Evolutionary conservation across 768 basidiomycete species (phyloP).

Genomic region (Suillus bovinus): DNA sequence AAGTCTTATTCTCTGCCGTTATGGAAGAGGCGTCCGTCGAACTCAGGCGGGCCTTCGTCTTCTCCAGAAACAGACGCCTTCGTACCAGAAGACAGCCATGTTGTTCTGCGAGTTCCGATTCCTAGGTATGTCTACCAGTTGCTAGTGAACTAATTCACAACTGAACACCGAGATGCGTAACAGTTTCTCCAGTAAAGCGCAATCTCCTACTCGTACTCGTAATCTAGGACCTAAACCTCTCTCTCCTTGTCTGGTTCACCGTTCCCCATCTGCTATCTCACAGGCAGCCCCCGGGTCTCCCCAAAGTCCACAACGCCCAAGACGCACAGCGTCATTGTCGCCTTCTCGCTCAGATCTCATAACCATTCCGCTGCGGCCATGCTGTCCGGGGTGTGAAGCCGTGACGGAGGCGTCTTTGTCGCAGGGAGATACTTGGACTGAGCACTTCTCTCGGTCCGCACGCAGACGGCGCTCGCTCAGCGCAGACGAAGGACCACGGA

Average conservation of each 20-base stretch:
- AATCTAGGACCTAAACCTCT: conserved; percentile 37
- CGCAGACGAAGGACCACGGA: conserved; percentile 31
- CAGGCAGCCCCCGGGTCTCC: background rate
- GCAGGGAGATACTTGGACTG: conserved; percentile 60
- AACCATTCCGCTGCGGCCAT: conserved; percentile 71
- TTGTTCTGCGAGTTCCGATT: conserved; percentile 61
- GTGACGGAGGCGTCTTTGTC: conserved; percentile 57
- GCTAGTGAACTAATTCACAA: background rate
- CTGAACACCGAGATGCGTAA: background rate
- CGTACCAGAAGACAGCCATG: conserved; percentile 40
- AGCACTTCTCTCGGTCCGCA: conserved; percentile 64
- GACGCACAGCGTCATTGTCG: conserved; percentile 26
- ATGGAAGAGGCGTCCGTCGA: conserved; percentile 47
- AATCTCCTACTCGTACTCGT: conserved; percentile 42
- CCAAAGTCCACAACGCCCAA: conserved; percentile 18
- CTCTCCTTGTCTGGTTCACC: conserved; percentile 57
- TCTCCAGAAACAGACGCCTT: conserved; percentile 25
- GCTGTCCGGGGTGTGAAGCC: conserved; percentile 63
- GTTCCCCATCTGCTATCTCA: conserved; percentile 28
- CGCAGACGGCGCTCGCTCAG: conserved; percentile 55
- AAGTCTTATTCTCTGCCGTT: conserved; percentile 71
- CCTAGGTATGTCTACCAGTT: conserved; percentile 48
- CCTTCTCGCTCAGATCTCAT: conserved; percentile 40
- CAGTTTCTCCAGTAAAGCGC: conserved; percentile 46
- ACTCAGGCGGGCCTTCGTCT: conserved; percentile 14